A percentile compares a stretch with the other conserved stretches of the same genome.
Evolutionary conservation across 805 yeast genomes (phyloP).

Genomic region (Zygoascus ofunaensis): DNA sequence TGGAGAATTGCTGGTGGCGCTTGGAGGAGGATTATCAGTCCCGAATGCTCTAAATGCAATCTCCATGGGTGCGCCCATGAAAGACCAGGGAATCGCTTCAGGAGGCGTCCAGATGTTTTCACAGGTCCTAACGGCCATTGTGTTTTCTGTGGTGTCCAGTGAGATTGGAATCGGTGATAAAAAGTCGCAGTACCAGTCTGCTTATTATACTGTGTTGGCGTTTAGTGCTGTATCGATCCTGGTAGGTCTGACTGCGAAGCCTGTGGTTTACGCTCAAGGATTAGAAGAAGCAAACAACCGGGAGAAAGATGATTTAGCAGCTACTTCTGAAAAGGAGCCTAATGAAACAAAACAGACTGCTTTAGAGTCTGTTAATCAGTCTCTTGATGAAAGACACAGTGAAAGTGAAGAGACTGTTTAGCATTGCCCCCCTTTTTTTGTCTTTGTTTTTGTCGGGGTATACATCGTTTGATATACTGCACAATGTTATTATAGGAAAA

Average conservation of each 20-base stretch:
- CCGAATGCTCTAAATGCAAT: constrained; percentile 29
- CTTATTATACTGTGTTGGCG: constrained; percentile 13
- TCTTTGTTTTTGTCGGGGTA: no score
- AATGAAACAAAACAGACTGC: no score
- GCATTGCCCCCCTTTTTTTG: no score
- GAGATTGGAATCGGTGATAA: constrained; percentile 9
- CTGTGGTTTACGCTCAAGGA: neutral
- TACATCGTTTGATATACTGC: no score
- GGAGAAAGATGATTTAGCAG: no score
- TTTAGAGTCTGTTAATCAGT: no score
- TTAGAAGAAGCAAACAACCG: no score
- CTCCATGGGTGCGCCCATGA: constrained; percentile 29
- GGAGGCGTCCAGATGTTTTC: constrained; percentile 32
- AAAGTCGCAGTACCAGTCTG: constrained; percentile 6
- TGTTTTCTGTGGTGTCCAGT: constrained; percentile 21
- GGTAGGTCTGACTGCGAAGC: neutral
- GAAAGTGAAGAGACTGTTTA: no score
- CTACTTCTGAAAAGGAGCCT: no score
- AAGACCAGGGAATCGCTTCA: constrained; percentile 34
- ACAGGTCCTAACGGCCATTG: constrained; percentile 30
- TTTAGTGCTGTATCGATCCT: constrained; percentile 7
- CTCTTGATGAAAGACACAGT: no score
- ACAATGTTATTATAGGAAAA: no score
- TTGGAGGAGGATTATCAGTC: constrained; percentile 28
- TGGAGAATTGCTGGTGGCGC: constrained; percentile 21